Evolutionary conservation across 306 rosid genomes (phyloP).

Genomic region (Malus sylvestris): DNA sequence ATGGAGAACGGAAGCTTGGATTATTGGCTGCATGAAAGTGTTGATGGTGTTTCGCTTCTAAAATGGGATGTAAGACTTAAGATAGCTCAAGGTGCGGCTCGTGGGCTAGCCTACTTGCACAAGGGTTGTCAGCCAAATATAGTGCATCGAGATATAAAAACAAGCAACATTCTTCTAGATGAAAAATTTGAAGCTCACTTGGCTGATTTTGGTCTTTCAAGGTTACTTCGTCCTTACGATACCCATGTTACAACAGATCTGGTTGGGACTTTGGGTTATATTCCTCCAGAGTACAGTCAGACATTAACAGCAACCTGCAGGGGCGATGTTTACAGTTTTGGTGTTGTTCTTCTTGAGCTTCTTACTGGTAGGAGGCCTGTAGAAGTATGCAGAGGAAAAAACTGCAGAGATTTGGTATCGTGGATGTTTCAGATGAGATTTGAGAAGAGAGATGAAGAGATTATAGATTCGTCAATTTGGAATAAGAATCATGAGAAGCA

Average conservation of each 20-base stretch:
- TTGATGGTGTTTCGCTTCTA: conserved; percentile 41
- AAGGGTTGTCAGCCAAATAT: conserved; percentile 66
- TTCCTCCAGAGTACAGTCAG: conserved; percentile 81
- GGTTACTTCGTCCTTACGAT: conserved; percentile 64
- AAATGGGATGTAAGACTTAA: conserved; percentile 64
- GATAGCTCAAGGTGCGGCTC: conserved; percentile 71
- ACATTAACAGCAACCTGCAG: conserved; percentile 60
- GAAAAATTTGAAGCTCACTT: conserved; percentile 62
- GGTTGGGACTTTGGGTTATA: conserved; percentile 77
- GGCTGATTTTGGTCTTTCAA: conserved; percentile 77
- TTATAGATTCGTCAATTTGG: conserved; percentile 56
- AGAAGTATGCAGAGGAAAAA: conserved; percentile 68
- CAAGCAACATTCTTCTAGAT: conserved; percentile 76
- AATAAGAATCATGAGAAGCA: conserved; percentile 51
- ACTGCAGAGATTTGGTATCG: conserved; percentile 56
- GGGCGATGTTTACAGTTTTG: conserved; percentile 76
- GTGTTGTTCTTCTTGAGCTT: conserved; percentile 82
- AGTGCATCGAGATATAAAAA: conserved; percentile 68
- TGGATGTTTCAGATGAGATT: conserved; percentile 71
- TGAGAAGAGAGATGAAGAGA: conserved; percentile 55
- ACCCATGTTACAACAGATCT: conserved; percentile 74
- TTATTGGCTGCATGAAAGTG: conserved; percentile 73
- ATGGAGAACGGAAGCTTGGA: conserved; percentile 84
- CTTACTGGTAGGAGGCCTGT: conserved; percentile 67
- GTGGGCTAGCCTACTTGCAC: conserved; percentile 68